Evolutionary conservation across 257 asterid genomes (phyloP), one percentile per base, ranked within the genome.

Genomic region (Solanum medicagineum): DNA sequence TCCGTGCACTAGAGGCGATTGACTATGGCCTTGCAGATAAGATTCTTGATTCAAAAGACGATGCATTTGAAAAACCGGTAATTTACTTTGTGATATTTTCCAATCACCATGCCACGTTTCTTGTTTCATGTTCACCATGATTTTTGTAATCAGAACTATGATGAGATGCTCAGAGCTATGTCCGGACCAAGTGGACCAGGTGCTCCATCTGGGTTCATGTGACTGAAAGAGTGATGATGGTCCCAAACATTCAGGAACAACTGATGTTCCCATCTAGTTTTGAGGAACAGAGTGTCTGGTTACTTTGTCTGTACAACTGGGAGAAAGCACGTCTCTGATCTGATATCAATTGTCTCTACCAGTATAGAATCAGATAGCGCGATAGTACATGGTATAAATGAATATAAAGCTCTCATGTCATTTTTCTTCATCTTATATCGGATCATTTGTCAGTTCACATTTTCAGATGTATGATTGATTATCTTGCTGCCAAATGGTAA

Each of bases 21-120:
- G 94, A 90, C 80, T 95, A 97, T 87, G 98, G 99, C 85, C 47
- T 97, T 86, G 98, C 93, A 4, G 99, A 97, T 91, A 94, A 88
- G 93, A 93, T 95, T 85, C 89, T 95, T 59, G 89, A 88, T 81
- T 85, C 98, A 9, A 70, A 86, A 66, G 98, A 96, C 73, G 40
- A 55, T n/a, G 91, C 94, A 65, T 93, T 90, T 85, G 95, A 95
- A 89, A 95, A 92, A 88, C 88, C 93, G 98, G 99, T 96, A 93
- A 80, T 80, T 45, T 81, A 26, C 71, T 65, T 62, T 63, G 36
- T 56, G 29, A 11, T 53, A 14, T 59, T 74, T 89, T 32, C 68
- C 13, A 55, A 69, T 63, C 79, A 79, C 60, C 15, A 19, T 45
- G 14, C 8, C 1, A 44, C 8, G 32, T 54, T 82, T 74, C 47